phyloP scores from a whole-genome alignment of 1,139 yeast species.

The Yamadazyma spencermartinsiae region DNA sequence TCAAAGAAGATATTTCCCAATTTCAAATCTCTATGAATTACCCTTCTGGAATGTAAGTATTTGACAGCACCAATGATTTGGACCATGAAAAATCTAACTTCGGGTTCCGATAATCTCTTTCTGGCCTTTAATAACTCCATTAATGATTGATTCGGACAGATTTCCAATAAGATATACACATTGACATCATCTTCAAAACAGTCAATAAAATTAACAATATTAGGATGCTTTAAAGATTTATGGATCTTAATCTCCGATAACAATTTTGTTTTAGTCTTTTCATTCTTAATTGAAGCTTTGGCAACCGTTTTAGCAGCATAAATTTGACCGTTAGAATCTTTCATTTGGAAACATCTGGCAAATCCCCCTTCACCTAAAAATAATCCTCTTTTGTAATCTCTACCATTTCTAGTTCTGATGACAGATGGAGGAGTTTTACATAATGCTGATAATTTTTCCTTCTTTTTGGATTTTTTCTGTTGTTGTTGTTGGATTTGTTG shows the following conservation, averaged over 20 bases:
- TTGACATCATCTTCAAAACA: constrained; percentile 95
- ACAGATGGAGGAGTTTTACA: constrained; percentile 95
- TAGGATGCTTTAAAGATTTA: constrained; percentile 83
- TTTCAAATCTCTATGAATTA: constrained; percentile 94
- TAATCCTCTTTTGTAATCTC: constrained; percentile 87
- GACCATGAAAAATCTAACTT: constrained; percentile 85
- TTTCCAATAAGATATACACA: constrained; percentile 89
- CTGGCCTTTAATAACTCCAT: constrained; percentile 90
- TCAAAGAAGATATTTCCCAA: constrained; percentile 94
- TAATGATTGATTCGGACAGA: constrained; percentile 89
- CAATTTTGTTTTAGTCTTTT: constrained; percentile 85
- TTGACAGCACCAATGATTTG: constrained; percentile 93
- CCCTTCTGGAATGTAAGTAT: constrained; percentile 87
- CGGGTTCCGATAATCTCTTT: constrained; percentile 83
- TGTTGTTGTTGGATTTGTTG: constrained; percentile 20
- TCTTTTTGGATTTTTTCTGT: constrained; percentile 54
- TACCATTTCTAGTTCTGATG: constrained; percentile 82
- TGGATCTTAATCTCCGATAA: constrained; percentile 95
- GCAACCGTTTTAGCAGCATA: constrained; percentile 99
- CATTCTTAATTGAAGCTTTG: constrained; percentile 86
- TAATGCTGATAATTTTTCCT: constrained; percentile 81
- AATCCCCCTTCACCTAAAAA: constrained; percentile 98
- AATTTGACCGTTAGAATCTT: constrained; percentile 80
- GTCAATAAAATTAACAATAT: constrained; percentile 87
- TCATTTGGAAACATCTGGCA: constrained; percentile 97